Evolutionary conservation across 2,329 filamentous ascomycete species (phyloP), one percentile per base, ranked within the genome.

Genomic region (Fusarium anguioides): DNA sequence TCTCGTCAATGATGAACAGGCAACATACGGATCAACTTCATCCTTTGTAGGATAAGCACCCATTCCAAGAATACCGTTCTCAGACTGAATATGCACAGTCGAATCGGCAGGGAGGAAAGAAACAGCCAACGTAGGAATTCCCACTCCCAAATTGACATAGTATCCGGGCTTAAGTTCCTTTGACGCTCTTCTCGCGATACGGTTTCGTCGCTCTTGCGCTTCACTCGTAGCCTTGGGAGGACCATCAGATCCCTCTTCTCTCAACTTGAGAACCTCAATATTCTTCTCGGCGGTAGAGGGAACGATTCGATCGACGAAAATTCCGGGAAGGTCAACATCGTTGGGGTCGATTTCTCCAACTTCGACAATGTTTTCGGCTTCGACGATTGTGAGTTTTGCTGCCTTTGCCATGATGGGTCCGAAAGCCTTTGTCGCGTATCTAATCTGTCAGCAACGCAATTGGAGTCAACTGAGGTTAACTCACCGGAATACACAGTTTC

Each of bases 91-190:
- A 87, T 92, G 93, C 27, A 97, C 93, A 61, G 90, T 87, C 17
- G 88, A 84, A 48, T 86, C 86, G 1, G 86, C 77, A 2, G 91
- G 87, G 8, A 96, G 80, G 76, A 92, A 94, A 1, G 89, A 91
- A 0, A 92, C 91, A 2, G 93, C 92, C n/a, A 96, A 83, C 15
- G 93, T 96, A 0, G 93, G 93, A 76, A 97, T 93, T n/a, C 92
- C 89, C 59, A 95, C 91, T 18, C 92, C 92, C 1, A 95, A 82
- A 76, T 95, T 95, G 20, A 92, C 91, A 75, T 94, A 94, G 81
- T 84, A 92, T 14, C 92, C 92, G 66, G 92, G 86, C 78, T 93
- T 91, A 53, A 97, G 83, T 79, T 96, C 93, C 78, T 91, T 90
- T 0, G 93, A 91, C 0, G 93, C 92, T 37, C 93, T 84, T 64